Conservation (phyloP, 108 stramenopile species). For the Discostella pseudostelligera region DNA sequence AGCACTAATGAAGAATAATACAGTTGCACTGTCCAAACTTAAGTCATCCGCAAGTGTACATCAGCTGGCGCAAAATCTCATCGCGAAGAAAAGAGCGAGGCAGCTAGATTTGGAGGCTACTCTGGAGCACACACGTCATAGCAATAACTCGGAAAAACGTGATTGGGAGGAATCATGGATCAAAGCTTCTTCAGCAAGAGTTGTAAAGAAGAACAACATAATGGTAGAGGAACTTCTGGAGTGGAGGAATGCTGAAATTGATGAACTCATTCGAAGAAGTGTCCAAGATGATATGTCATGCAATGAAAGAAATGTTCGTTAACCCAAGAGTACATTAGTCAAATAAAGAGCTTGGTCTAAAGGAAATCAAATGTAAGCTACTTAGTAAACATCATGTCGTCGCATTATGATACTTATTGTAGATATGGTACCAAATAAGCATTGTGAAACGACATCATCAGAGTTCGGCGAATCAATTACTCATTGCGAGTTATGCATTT, state of each 20-base stretch:
- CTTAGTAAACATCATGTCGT: too few species aligned
- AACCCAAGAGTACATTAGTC: too few species aligned
- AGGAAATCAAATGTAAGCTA: background rate
- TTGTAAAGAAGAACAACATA: conserved; percentile 1
- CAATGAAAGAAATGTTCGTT: background rate
- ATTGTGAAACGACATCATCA: background rate
- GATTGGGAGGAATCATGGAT: conserved; percentile 32
- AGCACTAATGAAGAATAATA: conserved; percentile 18
- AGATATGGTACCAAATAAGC: too few species aligned
- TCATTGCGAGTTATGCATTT: too few species aligned
- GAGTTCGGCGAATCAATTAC: too few species aligned
- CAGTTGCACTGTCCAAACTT: conserved; percentile 19
- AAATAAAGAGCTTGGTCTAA: too few species aligned
- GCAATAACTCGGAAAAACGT: conserved; percentile 4
- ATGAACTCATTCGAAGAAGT: conserved; percentile 23
- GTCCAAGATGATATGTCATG: conserved; percentile 2
- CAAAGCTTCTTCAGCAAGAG: conserved; percentile 11
- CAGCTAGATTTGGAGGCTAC: conserved; percentile 11
- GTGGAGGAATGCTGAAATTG: conserved; percentile 23
- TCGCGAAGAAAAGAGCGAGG: conserved; percentile 7
- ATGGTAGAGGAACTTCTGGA: conserved; percentile 25
- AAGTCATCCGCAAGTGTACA: conserved; percentile 6
- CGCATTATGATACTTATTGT: background rate
- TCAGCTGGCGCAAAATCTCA: conserved; percentile 12
- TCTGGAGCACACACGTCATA: conserved; percentile 21